Evolutionary conservation across 139 green algal species (phyloP), one percentile per base, ranked within the genome.

Genomic region (Auxenochlorella pyrenoidosa): DNA sequence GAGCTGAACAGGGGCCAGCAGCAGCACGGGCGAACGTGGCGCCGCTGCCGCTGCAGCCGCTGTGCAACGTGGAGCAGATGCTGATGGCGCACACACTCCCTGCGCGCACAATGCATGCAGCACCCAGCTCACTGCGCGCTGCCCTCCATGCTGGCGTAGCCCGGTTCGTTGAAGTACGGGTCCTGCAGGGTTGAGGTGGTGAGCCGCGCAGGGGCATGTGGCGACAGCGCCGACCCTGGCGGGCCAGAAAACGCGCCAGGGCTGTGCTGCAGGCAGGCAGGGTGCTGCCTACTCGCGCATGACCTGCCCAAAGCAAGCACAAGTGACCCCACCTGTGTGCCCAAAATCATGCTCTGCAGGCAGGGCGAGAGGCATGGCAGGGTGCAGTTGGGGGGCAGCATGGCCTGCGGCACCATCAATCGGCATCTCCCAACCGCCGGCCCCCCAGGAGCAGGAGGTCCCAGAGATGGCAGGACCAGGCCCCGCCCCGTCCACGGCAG

Each of bases 101-200:
- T 2, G 47, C 30, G 40, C 32, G 32, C 78, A 30, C n/a, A 4
- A 54, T 15, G 38, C 36, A 34, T 24, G 3, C 36, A 43, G 22
- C 12, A 36, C 1, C 26, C 47, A 22, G 30, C 83, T 87, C 83
- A 87, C 80, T 93, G 90, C 5, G 80, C 28, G 0, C 87, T 96
- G 47, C 87, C 87, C 12, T 91, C 87, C 84, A 94, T 92, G 22
- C 88, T 66, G 51, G 95, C 91, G 34, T 91, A 88, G 21, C 90
- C 92, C 0, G 95, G 94, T 66, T 95, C 94, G 47, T 96, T 96
- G 84, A 92, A 95, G 76, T 91, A 96, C 0, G 94, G 94, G 54
- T 96, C 83, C 78, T 28, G 66, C 3, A 40, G 0, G 66, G 66
- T 40, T 5, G 66, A 15, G 38, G 4, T 71, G 5, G 63, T 71